These are phyloP conservation scores for Sutorius eximius DNA, from an alignment of 1,284 basidiomycete genomes.

Conservation along the genomic window DNA sequence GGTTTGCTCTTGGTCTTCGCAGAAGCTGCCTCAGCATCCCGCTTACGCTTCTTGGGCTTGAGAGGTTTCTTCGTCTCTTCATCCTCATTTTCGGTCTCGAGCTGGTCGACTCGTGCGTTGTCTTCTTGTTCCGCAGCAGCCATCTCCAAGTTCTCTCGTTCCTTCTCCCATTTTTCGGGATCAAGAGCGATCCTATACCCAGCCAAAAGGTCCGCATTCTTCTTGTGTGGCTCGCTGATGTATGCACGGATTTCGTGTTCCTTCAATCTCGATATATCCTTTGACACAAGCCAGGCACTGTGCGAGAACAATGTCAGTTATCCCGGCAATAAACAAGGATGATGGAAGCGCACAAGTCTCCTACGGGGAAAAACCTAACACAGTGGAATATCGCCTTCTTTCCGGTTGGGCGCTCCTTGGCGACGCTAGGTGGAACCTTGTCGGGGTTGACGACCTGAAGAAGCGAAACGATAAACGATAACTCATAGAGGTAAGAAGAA, in stretches of 20 bases:
- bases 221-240: conserved; percentile 74
- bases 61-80: conserved; percentile 52
- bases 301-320: conserved; percentile 14
- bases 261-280: conserved; percentile 81
- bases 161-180: conserved; percentile 74
- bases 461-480: conserved; percentile 5
- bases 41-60: conserved; percentile 63
- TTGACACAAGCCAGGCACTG: conserved; percentile 84
- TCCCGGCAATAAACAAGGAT: conserved; percentile 11
- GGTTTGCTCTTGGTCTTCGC: conserved; percentile 43
- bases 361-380: conserved; percentile 86
- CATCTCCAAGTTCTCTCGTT: conserved; percentile 46
- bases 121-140: conserved; percentile 57
- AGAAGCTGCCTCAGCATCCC: conserved; percentile 44
- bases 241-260: conserved; percentile 83
- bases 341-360: conserved; percentile 77
- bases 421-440: conserved; percentile 57
- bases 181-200: conserved; percentile 86
- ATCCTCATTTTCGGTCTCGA: conserved; percentile 53
- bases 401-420: conserved; percentile 65
- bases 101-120: conserved; percentile 67
- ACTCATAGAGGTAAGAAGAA: conserved; percentile 7
- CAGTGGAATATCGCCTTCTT: conserved; percentile 77
- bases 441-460: conserved; percentile 75
- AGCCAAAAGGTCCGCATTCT: conserved; percentile 69